A percentile compares a stretch with the other conserved stretches of the same genome.
These are phyloP conservation scores for Neostapfia colusana DNA, from an alignment of 176 grass and related monocot species.

Conservation along the genomic window DNA sequence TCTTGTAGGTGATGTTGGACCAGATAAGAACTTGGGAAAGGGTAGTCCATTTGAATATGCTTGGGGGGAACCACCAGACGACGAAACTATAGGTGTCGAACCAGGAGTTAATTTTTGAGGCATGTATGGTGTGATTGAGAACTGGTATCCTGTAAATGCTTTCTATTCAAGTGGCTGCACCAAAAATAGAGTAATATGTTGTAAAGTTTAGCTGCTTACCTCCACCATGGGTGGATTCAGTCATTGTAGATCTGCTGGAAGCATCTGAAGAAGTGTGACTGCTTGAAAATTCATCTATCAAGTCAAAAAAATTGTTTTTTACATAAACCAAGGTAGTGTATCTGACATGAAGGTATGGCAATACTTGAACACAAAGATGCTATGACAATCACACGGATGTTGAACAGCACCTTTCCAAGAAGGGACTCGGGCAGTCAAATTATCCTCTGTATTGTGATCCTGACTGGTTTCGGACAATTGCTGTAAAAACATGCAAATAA, in stretches of 20 bases:
- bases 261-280: conserved; percentile 42
- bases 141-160: conserved; percentile 58
- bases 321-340: conserved; percentile 22
- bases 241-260: conserved; percentile 44
- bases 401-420: conserved; percentile 59
- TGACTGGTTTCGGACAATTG: conserved; percentile 63
- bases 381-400: conserved; percentile 15
- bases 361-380: conserved; percentile 9
- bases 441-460: conserved; percentile 42
- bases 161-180: conserved; percentile 29
- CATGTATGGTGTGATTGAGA: conserved; percentile 68
- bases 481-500: conserved; percentile 44
- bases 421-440: conserved; percentile 41
- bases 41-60: conserved; percentile 59
- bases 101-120: conserved; percentile 42
- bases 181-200: neutral
- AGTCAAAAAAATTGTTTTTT: neutral
- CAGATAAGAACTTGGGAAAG: conserved; percentile 72
- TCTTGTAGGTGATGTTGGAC: conserved; percentile 64
- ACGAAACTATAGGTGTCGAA: conserved; percentile 54
- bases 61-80: conserved; percentile 53
- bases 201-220: conserved; percentile 38
- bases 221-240: conserved; percentile 58
- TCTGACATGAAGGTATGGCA: neutral
- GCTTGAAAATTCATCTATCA: conserved; percentile 67